Percentiles rank a stretch among this genome's conserved stretches.
These are phyloP conservation scores for Paecilomyces sp. DNA, from an alignment of 2,329 filamentous ascomycete genomes.

Conservation along the genomic window DNA sequence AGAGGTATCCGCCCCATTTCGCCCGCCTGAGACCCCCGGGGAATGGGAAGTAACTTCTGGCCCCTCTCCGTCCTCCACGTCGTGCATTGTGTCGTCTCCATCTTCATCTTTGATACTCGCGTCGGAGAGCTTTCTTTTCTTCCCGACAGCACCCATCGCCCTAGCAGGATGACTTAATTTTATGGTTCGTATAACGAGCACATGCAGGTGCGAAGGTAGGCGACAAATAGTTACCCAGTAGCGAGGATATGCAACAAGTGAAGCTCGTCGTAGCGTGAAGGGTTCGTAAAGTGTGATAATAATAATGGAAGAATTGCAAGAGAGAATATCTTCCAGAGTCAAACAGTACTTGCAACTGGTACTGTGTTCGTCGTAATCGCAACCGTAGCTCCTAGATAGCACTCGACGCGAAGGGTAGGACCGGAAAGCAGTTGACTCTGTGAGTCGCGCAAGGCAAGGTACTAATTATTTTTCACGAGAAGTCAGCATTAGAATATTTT, in stretches of 20 bases:
- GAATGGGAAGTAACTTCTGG: constrained; percentile 9
- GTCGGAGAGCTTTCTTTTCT: constrained; percentile 29
- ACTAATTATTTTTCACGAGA: neutral
- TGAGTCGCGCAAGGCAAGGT: neutral
- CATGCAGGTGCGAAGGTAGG: neutral
- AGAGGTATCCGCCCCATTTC: constrained; percentile 7
- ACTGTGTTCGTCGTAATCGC: neutral
- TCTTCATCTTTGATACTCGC: constrained; percentile 16
- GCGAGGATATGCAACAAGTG: neutral
- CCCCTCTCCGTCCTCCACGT: constrained; percentile 7
- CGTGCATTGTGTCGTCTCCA: constrained; percentile 24
- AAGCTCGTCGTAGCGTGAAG: neutral
- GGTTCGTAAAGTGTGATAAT: neutral
- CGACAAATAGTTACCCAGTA: neutral
- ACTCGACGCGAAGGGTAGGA: neutral
- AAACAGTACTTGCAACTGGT: neutral
- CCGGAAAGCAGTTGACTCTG: neutral
- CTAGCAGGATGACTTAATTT: no score
- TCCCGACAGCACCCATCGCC: constrained; percentile 26
- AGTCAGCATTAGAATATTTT: neutral
- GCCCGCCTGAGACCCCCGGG: constrained; percentile 9
- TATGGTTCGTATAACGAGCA: neutral
- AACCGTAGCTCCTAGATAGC: neutral
- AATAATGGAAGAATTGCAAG: neutral
- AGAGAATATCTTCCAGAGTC: neutral